These are phyloP conservation scores for Vaccinium vitisidaea DNA, from an alignment of 148 eudicot species.

Conservation along the genomic window DNA sequence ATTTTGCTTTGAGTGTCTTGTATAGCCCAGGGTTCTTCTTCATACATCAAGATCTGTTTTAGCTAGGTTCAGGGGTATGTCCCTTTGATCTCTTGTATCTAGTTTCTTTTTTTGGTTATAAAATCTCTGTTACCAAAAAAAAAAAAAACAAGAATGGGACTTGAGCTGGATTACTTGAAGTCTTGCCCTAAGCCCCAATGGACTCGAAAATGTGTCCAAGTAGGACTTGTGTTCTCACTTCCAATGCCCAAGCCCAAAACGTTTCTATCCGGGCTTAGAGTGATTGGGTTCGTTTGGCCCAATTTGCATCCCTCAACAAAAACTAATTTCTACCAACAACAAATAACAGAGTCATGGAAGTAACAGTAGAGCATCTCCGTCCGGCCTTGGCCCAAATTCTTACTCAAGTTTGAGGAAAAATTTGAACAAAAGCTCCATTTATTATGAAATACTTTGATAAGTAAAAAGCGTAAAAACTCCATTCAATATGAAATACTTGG, in stretches of 20 bases:
- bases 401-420: not conserved
- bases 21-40: no score
- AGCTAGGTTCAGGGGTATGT: no score
- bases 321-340: no score
- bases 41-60: no score
- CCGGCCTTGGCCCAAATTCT: not conserved
- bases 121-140: no score
- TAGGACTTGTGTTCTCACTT: not conserved
- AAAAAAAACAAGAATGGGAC: not conserved
- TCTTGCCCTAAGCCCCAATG: not conserved
- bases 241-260: not conserved
- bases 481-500: no score
- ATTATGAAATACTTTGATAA: not conserved
- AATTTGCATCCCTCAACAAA: not conserved
- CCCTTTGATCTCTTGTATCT: no score
- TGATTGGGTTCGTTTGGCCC: not conserved
- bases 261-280: not conserved
- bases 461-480: no score
- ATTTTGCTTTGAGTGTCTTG: no score
- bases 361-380: no score
- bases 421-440: not conserved
- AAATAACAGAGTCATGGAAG: not conserved
- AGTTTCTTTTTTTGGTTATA: no score
- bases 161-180: not conserved
- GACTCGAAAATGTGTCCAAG: not conserved